Percentiles rank a stretch among this genome's conserved stretches.
phyloP scores from a whole-genome alignment of 164 flowering plant genomes.

The Platanus orientalis region DNA sequence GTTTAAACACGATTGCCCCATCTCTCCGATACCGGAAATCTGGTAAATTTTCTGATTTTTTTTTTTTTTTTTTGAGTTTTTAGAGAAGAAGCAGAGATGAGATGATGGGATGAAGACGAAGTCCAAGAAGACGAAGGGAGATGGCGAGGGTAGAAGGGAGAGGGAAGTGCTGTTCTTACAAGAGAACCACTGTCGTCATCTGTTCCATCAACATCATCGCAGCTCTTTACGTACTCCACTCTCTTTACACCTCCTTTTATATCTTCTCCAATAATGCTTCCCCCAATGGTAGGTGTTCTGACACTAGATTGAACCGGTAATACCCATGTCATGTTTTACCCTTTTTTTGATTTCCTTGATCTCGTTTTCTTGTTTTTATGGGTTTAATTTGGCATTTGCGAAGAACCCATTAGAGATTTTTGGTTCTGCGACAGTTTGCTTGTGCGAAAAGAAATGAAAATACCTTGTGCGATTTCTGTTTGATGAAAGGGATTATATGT shows the following conservation, averaged over 20 bases:
- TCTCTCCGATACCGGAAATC: no score
- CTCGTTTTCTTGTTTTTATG: no score
- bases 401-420: constrained; percentile 4
- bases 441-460: neutral
- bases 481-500: constrained; percentile 8
- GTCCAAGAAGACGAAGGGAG: constrained; percentile 12
- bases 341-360: constrained; percentile 1
- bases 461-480: constrained; percentile 3
- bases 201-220: constrained; percentile 73
- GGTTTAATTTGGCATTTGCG: neutral
- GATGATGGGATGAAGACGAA: constrained; percentile 38
- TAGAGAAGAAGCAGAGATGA: constrained; percentile 1
- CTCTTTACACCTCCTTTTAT: constrained; percentile 62
- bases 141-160: constrained; percentile 57
- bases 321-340: constrained; percentile 5
- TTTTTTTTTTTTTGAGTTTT: no score
- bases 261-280: constrained; percentile 30
- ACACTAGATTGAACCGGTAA: neutral
- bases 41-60: no score
- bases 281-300: neutral
- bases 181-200: constrained; percentile 60
- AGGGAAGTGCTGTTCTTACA: constrained; percentile 50
- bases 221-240: constrained; percentile 76
- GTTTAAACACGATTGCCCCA: no score
- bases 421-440: neutral